Evolutionary conservation across 805 yeast genomes (phyloP).

Genomic region (Metschnikowia dekortorum): DNA sequence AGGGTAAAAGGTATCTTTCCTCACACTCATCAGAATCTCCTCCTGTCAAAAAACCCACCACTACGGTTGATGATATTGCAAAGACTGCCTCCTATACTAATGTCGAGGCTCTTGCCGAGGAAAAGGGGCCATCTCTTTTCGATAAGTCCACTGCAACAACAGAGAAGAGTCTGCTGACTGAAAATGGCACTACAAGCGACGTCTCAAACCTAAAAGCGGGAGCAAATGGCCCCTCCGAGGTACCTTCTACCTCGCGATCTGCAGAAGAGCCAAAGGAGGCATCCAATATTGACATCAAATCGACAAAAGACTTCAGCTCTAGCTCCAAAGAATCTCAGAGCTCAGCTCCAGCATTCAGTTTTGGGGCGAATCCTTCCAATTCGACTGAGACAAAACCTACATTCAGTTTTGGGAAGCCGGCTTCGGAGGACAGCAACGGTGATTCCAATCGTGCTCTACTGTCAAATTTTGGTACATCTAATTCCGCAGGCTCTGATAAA

Average conservation of each 20-base stretch:
- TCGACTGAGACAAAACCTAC: neutral
- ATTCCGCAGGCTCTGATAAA: too few species aligned
- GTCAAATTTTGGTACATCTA: neutral
- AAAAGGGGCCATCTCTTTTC: neutral
- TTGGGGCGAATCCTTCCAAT: neutral
- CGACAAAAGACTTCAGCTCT: neutral
- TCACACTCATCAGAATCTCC: slow-evolving; percentile 8
- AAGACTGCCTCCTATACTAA: slow-evolving; percentile 33
- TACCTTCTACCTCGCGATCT: neutral
- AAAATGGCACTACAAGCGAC: neutral
- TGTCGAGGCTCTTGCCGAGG: slow-evolving; percentile 22
- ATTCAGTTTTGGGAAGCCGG: slow-evolving; percentile 5
- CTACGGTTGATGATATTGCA: slow-evolving; percentile 33
- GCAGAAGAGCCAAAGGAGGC: neutral
- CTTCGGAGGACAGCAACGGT: neutral
- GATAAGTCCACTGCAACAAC: neutral
- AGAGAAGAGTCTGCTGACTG: neutral
- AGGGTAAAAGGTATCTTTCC: slow-evolving; percentile 8
- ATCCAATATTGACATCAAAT: neutral
- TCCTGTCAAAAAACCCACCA: slow-evolving; percentile 1
- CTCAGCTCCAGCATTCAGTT: slow-evolving; percentile 1
- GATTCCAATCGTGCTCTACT: neutral
- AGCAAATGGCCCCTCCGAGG: neutral
- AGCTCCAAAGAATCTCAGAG: neutral
- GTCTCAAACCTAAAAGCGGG: neutral